phyloP scores from a whole-genome alignment of 441 rosid species.

The Arabidopsis hybrid region DNA sequence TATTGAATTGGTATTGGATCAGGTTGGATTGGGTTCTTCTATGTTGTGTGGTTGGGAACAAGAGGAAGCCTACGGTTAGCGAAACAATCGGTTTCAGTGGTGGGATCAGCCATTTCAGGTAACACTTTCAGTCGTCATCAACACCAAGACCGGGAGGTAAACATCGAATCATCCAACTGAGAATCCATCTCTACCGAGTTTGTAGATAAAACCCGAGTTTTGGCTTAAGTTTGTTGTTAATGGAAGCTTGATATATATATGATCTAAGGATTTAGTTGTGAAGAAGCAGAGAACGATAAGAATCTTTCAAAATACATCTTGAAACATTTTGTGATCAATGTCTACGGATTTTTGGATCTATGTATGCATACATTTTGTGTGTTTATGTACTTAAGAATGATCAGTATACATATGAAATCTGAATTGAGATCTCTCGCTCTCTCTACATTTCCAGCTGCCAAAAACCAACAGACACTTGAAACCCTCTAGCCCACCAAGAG shows the following conservation, averaged over 20 bases:
- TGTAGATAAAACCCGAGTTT: conserved; percentile 36
- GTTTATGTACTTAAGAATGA: conserved; percentile 38
- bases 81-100: conserved; percentile 60
- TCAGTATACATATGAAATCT: conserved; percentile 26
- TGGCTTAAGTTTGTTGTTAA: conserved; percentile 30
- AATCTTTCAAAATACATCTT: not conserved
- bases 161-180: conserved; percentile 28
- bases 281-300: conserved; percentile 26
- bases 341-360: not conserved
- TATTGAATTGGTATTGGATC: conserved; percentile 45
- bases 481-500: conserved; percentile 33
- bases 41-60: conserved; percentile 72
- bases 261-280: conserved; percentile 21
- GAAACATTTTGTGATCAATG: conserved; percentile 26
- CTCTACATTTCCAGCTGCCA: conserved; percentile 8
- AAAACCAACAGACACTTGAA: not conserved
- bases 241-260: conserved; percentile 18
- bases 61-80: conserved; percentile 69
- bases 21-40: conserved; percentile 95
- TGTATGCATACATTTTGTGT: conserved; percentile 30
- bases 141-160: conserved; percentile 38
- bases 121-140: conserved; percentile 50
- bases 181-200: conserved; percentile 8
- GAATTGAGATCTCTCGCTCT: conserved; percentile 14
- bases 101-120: conserved; percentile 71